Base-by-base conservation (phyloP, 176 grass and related monocot species). In the Guadua angustifolia region DNA sequence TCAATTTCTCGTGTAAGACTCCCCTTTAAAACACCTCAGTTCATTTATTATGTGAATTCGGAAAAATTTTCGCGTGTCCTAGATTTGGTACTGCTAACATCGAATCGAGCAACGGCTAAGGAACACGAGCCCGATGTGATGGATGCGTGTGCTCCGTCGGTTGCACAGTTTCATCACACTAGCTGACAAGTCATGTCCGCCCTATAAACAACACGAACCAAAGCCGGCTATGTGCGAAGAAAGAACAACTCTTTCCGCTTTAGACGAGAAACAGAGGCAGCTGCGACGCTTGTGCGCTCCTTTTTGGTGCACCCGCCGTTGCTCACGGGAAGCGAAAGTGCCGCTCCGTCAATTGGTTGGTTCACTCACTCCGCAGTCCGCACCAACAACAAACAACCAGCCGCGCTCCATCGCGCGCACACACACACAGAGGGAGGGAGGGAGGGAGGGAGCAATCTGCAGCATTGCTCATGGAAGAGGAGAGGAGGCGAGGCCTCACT, bases 401-500 rank as follows among this genome's bases (percentile, higher is more conserved):
- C 35, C 19, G 74, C 38, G 21, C 44, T 79, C 43, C 74, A 26
- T 38, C n/a, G n/a, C n/a, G n/a, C n/a, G n/a, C n/a, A n/a, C n/a
- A n/a, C n/a, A n/a, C n/a, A n/a, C n/a, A n/a, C n/a, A n/a, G n/a
- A n/a, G n/a, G n/a, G n/a, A n/a, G n/a, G n/a, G n/a, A n/a, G n/a
- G n/a, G n/a, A n/a, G n/a, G n/a, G n/a, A n/a, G n/a, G n/a, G n/a
- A n/a, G n/a, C n/a, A n/a, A n/a, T n/a, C 80, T 12, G 46, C 58
- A 14, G 66, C 33, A 33, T 19, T 19, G 24, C 36, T 55, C 69
- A 88, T 84, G 81, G 81, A 66, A 14, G 85, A 61, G 36, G 55
- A 32, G 64, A 80, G 57, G 77, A 80, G 45, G 81, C 82, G 77
- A 80, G 45, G 81, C 82, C 53, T 69, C 89, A 63, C 9, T 86